phyloP scores from a whole-genome alignment of 1,139 yeast species.

The Scheffersomyces lignicola region DNA sequence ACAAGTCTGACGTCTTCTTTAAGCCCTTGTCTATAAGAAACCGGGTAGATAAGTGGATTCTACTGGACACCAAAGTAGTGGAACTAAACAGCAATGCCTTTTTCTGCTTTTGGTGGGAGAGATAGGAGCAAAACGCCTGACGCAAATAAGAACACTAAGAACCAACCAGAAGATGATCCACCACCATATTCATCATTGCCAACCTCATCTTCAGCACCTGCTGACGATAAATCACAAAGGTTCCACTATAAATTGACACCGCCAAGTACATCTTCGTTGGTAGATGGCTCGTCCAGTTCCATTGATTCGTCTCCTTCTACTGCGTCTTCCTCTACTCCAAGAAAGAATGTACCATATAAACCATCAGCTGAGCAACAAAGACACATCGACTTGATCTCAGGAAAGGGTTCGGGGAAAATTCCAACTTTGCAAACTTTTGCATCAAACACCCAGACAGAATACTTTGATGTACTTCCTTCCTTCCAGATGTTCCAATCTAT shows the following conservation, averaged over 20 bases:
- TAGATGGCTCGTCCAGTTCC: background rate
- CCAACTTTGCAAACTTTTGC: conserved; percentile 23
- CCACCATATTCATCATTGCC: conserved; percentile 1
- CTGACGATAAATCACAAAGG: no score
- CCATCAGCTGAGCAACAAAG: conserved; percentile 38
- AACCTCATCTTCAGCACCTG: background rate
- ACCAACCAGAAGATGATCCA: background rate
- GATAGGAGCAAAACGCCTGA: no score
- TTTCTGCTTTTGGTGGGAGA: no score
- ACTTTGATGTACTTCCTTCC: conserved; percentile 59
- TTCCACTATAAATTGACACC: background rate
- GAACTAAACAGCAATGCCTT: no score
- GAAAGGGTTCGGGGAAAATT: conserved; percentile 12
- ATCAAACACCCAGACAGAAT: conserved; percentile 41
- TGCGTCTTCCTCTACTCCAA: conserved; percentile 4
- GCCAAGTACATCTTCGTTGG: background rate
- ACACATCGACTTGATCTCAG: conserved; percentile 29
- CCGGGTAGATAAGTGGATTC: no score
- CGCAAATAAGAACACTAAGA: no score
- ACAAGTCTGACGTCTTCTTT: no score
- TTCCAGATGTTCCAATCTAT: conserved; percentile 64
- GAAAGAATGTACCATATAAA: conserved; percentile 29
- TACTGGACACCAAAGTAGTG: no score
- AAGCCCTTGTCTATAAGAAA: no score
- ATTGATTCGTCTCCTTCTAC: background rate